phyloP scores from a whole-genome alignment of 805 yeast genomes.

The Cephaloascus albidus region DNA sequence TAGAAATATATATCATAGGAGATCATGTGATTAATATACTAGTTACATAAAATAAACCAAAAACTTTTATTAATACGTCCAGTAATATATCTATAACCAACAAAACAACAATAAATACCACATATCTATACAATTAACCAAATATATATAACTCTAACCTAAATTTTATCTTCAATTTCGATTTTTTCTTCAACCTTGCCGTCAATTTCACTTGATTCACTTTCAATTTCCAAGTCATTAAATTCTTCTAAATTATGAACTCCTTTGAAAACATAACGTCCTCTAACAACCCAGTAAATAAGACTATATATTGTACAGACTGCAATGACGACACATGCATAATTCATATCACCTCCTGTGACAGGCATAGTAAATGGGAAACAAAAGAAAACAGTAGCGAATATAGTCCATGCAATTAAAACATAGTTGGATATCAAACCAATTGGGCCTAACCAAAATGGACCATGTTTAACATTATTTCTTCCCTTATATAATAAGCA shows the following conservation, averaged over 20 bases:
- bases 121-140: no score
- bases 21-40: no score
- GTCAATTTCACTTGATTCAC: no score
- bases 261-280: conserved; percentile 11
- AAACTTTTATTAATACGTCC: no score
- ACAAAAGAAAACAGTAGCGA: conserved; percentile 51
- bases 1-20: no score
- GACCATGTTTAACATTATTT: conserved; percentile 48
- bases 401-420: conserved; percentile 45
- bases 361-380: conserved; percentile 62
- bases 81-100: no score
- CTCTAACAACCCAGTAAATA: conserved; percentile 42
- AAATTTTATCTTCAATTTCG: no score
- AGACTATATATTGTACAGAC: conserved; percentile 35
- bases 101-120: no score
- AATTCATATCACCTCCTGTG: conserved; percentile 54
- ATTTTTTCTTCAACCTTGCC: no score
- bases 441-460: conserved; percentile 54
- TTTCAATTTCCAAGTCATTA: no score
- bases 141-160: no score
- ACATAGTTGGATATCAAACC: conserved; percentile 44
- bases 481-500: conserved; percentile 41
- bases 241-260: conserved; percentile 12
- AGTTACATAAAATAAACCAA: no score
- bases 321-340: conserved; percentile 47